Conservation (phyloP, 2,329 filamentous ascomycete species). For the Curvularia sp. region DNA sequence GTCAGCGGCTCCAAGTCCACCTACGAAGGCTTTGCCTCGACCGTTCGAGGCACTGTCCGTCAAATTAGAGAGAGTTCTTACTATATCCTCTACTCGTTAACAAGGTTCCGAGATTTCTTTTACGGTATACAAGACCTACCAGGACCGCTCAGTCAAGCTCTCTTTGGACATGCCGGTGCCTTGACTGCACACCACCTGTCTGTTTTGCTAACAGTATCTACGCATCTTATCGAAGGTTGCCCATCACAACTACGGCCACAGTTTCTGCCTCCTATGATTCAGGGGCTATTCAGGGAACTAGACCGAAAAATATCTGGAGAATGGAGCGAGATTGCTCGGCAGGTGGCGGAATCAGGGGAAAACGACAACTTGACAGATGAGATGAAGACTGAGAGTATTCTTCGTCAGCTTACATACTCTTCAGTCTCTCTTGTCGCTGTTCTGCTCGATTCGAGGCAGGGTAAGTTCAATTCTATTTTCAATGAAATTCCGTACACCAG, state of each 20-base stretch:
- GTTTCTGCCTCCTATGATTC: slow-evolving; percentile 85
- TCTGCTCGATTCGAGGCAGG: slow-evolving; percentile 73
- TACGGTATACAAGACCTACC: slow-evolving; percentile 89
- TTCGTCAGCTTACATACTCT: slow-evolving; percentile 90
- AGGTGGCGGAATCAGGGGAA: slow-evolving; percentile 68
- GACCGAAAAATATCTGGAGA: slow-evolving; percentile 86
- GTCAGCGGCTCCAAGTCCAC: slow-evolving; percentile 89
- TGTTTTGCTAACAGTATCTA: slow-evolving; percentile 86
- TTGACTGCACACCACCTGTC: slow-evolving; percentile 93
- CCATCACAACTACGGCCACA: slow-evolving; percentile 77
- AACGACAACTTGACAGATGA: slow-evolving; percentile 85
- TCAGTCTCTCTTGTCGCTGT: slow-evolving; percentile 91
- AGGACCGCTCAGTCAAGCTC: slow-evolving; percentile 78
- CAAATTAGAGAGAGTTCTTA: slow-evolving; percentile 94
- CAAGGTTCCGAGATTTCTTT: slow-evolving; percentile 83
- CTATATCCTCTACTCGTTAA: slow-evolving; percentile 93
- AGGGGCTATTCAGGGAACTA: slow-evolving; percentile 83
- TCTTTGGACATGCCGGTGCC: slow-evolving; percentile 82
- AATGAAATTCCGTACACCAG: no score
- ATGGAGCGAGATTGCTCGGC: slow-evolving; percentile 75
- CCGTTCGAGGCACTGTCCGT: slow-evolving; percentile 85
- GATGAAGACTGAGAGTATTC: slow-evolving; percentile 97
- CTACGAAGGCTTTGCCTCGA: slow-evolving; percentile 91
- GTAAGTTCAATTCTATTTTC: slow-evolving; percentile 24
- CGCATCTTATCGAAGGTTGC: slow-evolving; percentile 90